These are phyloP conservation scores for Vigna unguiculata DNA, from an alignment of 306 rosid species.

Conservation along the genomic window DNA sequence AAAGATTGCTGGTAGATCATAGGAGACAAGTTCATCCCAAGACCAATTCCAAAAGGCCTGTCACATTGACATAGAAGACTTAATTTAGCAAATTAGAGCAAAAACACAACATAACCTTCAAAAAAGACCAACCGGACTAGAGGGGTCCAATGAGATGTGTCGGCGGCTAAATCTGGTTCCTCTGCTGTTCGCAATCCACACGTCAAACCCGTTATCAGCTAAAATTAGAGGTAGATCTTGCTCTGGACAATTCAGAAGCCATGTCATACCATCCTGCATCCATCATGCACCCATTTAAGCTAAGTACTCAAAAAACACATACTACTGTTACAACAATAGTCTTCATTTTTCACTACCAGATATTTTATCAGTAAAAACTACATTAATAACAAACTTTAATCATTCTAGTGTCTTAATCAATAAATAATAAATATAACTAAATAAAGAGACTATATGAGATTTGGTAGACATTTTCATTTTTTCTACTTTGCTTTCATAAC, in stretches of 20 bases:
- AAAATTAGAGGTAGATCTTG: slow-evolving; percentile 78
- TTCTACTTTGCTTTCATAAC: too few species aligned
- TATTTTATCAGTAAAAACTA: too few species aligned
- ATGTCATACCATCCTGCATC: slow-evolving; percentile 78
- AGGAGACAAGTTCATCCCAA: slow-evolving; percentile 75
- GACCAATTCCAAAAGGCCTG: slow-evolving; percentile 91
- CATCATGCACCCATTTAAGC: neutral
- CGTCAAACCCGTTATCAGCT: slow-evolving; percentile 84
- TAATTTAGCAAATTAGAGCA: neutral
- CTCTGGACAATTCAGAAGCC: slow-evolving; percentile 79
- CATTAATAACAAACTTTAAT: too few species aligned
- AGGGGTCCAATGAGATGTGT: slow-evolving; percentile 63
- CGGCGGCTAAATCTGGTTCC: slow-evolving; percentile 82
- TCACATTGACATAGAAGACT: slow-evolving; percentile 10
- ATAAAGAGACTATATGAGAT: too few species aligned
- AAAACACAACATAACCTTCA: neutral
- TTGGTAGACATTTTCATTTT: too few species aligned
- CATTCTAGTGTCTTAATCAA: too few species aligned
- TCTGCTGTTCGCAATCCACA: slow-evolving; percentile 88
- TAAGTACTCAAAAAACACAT: neutral
- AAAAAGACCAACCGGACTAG: slow-evolving; percentile 42
- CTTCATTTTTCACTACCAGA: too few species aligned
- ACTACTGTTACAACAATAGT: too few species aligned
- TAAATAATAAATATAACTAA: too few species aligned
- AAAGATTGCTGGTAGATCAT: slow-evolving; percentile 86